phyloP scores from a whole-genome alignment of 2,329 filamentous ascomycete genomes.

The Fusarium sp. region DNA sequence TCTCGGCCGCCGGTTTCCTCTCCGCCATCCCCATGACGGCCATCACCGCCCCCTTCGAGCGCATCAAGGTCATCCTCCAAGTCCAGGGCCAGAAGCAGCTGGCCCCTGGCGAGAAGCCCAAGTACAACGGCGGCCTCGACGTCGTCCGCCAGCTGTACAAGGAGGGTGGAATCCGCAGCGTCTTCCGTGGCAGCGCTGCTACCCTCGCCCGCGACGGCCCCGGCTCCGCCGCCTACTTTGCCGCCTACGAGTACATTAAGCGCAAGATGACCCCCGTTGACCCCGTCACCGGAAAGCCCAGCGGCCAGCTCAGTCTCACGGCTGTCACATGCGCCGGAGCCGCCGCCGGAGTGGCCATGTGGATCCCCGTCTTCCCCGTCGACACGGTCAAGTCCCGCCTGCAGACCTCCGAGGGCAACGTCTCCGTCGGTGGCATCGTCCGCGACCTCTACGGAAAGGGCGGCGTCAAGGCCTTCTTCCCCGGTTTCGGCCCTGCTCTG shows the following conservation, averaged over 20 bases:
- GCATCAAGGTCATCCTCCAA: constrained; percentile 97
- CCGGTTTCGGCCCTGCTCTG: constrained; percentile 91
- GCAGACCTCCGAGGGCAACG: constrained; percentile 89
- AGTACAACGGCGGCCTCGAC: constrained; percentile 87
- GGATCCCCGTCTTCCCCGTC: constrained; percentile 97
- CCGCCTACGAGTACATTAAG: constrained; percentile 97
- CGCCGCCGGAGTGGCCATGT: constrained; percentile 95
- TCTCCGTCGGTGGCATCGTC: constrained; percentile 83
- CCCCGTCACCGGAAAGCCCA: constrained; percentile 74
- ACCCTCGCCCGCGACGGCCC: constrained; percentile 94
- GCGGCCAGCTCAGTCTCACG: constrained; percentile 80
- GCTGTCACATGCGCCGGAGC: constrained; percentile 90
- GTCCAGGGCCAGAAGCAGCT: constrained; percentile 95
- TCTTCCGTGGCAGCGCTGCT: constrained; percentile 91
- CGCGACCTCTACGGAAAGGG: constrained; percentile 84
- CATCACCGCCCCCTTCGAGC: constrained; percentile 99
- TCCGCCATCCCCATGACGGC: constrained; percentile 96
- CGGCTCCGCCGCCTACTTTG: constrained; percentile 94
- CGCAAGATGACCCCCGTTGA: constrained; percentile 85
- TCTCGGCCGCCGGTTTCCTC: constrained; percentile 95
- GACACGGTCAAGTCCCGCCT: constrained; percentile 96
- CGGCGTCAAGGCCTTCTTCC: constrained; percentile 94
- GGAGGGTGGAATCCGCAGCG: constrained; percentile 88
- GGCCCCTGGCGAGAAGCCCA: constrained; percentile 89
- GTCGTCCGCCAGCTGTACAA: constrained; percentile 94